Evolutionary conservation across 2,329 filamentous ascomycete species (phyloP).

Genomic region (Trichothecium sympodiale): DNA sequence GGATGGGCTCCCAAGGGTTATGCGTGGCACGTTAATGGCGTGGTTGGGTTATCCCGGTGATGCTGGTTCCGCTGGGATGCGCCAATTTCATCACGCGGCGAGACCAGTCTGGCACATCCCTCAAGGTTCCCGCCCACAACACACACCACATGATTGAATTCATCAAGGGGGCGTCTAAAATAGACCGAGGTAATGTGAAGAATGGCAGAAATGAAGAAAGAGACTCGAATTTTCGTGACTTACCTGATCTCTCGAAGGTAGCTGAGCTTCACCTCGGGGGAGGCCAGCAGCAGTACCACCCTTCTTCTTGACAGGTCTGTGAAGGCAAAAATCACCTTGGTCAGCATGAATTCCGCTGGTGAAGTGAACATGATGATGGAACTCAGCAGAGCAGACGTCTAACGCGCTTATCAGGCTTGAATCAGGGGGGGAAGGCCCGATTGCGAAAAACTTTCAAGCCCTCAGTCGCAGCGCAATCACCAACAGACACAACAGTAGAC

Average conservation of each 20-base stretch:
- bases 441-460: no score
- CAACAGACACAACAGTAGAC: no score
- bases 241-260: slow-evolving; percentile 46
- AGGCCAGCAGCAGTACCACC: slow-evolving; percentile 57
- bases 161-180: background rate
- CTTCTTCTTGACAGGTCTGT: slow-evolving; percentile 64
- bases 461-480: no score
- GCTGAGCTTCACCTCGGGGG: slow-evolving; percentile 54
- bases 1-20: background rate
- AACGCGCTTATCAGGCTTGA: background rate
- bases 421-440: background rate
- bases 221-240: slow-evolving; percentile 12
- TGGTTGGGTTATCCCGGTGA: slow-evolving; percentile 3
- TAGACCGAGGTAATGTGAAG: no score
- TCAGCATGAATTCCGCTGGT: slow-evolving; percentile 13
- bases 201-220: no score
- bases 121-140: no score
- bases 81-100: slow-evolving; percentile 6
- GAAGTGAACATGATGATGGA: background rate
- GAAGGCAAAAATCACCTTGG: slow-evolving; percentile 11
- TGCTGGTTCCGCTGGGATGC: slow-evolving; percentile 5
- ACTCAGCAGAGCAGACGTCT: background rate
- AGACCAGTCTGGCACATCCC: slow-evolving; percentile 2
- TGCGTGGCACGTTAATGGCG: slow-evolving; percentile 4
- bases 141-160: no score